Evolutionary conservation across 108 stramenopile species (phyloP).

Genomic region (Discostella pseudostelligera): DNA sequence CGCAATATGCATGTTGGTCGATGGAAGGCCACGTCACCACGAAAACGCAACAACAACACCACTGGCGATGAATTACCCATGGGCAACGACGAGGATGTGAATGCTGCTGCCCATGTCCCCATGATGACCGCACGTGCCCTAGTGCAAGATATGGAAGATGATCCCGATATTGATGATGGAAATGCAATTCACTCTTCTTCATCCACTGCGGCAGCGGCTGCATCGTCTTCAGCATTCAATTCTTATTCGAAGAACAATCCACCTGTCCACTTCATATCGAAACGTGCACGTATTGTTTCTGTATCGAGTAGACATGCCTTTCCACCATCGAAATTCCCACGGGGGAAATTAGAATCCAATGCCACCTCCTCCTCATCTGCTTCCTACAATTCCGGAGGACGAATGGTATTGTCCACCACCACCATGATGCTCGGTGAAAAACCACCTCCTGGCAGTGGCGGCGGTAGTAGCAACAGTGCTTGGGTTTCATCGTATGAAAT

Average conservation of each 20-base stretch:
- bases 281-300: constrained; percentile 58
- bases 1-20: not conserved
- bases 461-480: constrained; percentile 11
- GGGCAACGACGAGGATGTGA: not conserved
- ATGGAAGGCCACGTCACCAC: not conserved
- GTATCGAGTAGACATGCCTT: constrained; percentile 63
- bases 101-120: too few species aligned
- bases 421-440: constrained; percentile 3
- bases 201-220: not conserved
- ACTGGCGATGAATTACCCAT: not conserved
- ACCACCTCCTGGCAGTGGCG: not conserved
- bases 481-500: constrained; percentile 26
- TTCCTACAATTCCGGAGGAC: not conserved
- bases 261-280: constrained; percentile 23
- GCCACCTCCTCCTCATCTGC: too few species aligned
- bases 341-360: constrained; percentile 30
- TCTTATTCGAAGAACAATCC: constrained; percentile 21
- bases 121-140: not conserved
- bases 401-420: not conserved
- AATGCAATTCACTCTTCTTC: not conserved
- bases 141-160: constrained; percentile 10
- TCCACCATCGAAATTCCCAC: constrained; percentile 76
- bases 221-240: not conserved
- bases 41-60: not conserved
- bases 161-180: not conserved